Evolutionary conservation across 345 rosid genomes (phyloP).

Genomic region (Salix koriyanagi): DNA sequence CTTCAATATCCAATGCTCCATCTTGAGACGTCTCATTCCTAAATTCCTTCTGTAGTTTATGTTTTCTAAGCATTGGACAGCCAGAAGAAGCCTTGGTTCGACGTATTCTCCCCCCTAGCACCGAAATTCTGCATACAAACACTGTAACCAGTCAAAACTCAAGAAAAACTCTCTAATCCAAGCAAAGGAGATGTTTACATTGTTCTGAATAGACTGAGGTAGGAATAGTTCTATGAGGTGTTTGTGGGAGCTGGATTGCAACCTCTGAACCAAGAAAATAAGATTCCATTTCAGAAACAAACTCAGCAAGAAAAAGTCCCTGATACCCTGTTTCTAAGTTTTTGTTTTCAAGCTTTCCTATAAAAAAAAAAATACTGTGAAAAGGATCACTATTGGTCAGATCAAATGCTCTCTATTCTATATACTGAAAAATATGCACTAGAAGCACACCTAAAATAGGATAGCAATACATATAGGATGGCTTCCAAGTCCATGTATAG

Average conservation of each 20-base stretch:
- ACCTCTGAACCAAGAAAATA: not conserved
- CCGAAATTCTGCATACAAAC: constrained; percentile 49
- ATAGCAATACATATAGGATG: not conserved
- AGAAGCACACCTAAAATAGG: not conserved
- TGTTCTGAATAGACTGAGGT: not conserved
- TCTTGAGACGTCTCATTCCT: constrained; percentile 45
- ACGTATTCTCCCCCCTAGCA: constrained; percentile 42
- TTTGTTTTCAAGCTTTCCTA: too few relatives aligned
- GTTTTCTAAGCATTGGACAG: constrained; percentile 83
- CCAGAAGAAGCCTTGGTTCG: constrained; percentile 55
- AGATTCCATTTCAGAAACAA: not conserved
- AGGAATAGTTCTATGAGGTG: not conserved
- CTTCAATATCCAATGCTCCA: constrained; percentile 85
- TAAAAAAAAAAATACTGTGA: too few relatives aligned
- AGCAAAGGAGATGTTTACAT: not conserved
- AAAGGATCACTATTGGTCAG: too few relatives aligned
- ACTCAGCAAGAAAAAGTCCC: too few relatives aligned
- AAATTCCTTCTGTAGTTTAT: constrained; percentile 57
- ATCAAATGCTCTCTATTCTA: too few relatives aligned
- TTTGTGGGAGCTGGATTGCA: not conserved
- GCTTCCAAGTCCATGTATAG: not conserved
- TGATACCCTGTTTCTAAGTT: too few relatives aligned
- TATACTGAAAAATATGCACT: too few relatives aligned
- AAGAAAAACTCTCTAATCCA: not conserved
- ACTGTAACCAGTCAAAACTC: constrained; percentile 9